A percentile compares a stretch with the other conserved stretches of the same genome.
Conservation (phyloP, 805 yeast species). For the Myxozyma mucilagina region DNA sequence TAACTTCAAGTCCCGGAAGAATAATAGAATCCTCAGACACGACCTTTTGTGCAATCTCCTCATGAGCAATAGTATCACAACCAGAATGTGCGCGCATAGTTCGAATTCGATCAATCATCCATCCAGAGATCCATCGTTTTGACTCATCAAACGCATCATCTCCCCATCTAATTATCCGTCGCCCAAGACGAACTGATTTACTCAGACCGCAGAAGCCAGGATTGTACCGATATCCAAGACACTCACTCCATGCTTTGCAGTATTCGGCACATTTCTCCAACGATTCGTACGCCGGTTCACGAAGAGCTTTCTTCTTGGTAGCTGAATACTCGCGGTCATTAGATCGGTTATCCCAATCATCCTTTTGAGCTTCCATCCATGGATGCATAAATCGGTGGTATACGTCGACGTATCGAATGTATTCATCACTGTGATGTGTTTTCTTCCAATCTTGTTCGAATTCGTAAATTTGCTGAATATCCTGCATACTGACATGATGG, state of each 20-base stretch:
- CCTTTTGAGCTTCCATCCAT: constrained; percentile 14
- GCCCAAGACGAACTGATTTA: constrained; percentile 15
- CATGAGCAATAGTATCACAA: constrained; percentile 9
- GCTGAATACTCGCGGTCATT: constrained; percentile 22
- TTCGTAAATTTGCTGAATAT: constrained; percentile 35
- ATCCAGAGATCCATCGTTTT: constrained; percentile 12
- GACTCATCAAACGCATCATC: constrained; percentile 16
- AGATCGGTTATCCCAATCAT: constrained; percentile 27
- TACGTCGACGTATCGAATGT: constrained; percentile 36
- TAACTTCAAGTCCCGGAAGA: constrained; percentile 7
- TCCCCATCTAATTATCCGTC: constrained; percentile 4
- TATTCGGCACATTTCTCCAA: constrained; percentile 9
- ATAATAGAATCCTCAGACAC: constrained; percentile 6
- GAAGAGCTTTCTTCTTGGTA: constrained; percentile 12
- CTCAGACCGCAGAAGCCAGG: constrained; percentile 18
- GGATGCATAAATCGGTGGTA: constrained; percentile 39
- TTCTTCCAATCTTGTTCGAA: constrained; percentile 37
- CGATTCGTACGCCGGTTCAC: constrained; percentile 18
- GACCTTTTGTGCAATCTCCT: background rate
- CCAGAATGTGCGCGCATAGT: constrained; percentile 17
- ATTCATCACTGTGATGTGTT: constrained; percentile 7
- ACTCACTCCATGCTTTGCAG: constrained; percentile 19
- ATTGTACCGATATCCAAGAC: constrained; percentile 15
- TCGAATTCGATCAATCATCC: constrained; percentile 15
- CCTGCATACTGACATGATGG: constrained; percentile 38